A percentile compares a stretch with the other conserved stretches of the same genome.
phyloP scores from a whole-genome alignment of 2,329 filamentous ascomycete species.

The Colletotrichum sojae region DNA sequence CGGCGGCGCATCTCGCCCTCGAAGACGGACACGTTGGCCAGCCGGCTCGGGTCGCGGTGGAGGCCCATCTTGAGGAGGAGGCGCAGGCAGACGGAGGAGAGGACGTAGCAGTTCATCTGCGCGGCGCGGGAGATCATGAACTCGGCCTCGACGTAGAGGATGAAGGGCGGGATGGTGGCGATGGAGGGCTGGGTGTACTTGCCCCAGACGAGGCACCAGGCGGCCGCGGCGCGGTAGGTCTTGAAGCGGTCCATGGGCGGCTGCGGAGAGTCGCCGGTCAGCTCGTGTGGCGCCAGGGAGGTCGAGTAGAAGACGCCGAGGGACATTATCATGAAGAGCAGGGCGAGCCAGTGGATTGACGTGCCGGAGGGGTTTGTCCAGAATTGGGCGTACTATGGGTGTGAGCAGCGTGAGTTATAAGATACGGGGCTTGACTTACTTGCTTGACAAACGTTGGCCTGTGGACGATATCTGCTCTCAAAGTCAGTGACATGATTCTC shows the following conservation, averaged over 20 bases:
- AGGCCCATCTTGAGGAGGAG: conserved; percentile 72
- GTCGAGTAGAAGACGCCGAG: conserved; percentile 62
- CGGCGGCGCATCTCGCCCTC: conserved; percentile 69
- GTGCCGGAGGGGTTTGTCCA: conserved; percentile 58
- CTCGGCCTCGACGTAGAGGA: conserved; percentile 67
- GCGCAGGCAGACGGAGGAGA: conserved; percentile 65
- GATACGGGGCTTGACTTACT: conserved; percentile 46
- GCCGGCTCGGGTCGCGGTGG: conserved; percentile 68
- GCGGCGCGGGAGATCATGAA: conserved; percentile 66
- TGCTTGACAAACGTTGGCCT: conserved; percentile 64
- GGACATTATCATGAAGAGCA: conserved; percentile 63
- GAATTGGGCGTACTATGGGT: conserved; percentile 62
- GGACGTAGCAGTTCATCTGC: conserved; percentile 68
- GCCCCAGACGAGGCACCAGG: conserved; percentile 65
- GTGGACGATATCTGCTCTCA: conserved; percentile 64
- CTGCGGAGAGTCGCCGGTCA: conserved; percentile 55
- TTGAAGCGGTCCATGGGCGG: conserved; percentile 61
- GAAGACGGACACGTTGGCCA: conserved; percentile 65
- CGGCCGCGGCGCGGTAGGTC: conserved; percentile 63
- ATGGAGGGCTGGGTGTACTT: conserved; percentile 65
- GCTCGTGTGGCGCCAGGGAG: conserved; percentile 60
- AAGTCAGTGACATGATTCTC: conserved; percentile 40
- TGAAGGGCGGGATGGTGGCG: conserved; percentile 64
- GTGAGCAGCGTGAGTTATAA: background rate
- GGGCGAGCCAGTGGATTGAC: conserved; percentile 64